Conservation (phyloP, 2,329 filamentous ascomycete genomes). For the Thielaviopsis ethacetica region DNA sequence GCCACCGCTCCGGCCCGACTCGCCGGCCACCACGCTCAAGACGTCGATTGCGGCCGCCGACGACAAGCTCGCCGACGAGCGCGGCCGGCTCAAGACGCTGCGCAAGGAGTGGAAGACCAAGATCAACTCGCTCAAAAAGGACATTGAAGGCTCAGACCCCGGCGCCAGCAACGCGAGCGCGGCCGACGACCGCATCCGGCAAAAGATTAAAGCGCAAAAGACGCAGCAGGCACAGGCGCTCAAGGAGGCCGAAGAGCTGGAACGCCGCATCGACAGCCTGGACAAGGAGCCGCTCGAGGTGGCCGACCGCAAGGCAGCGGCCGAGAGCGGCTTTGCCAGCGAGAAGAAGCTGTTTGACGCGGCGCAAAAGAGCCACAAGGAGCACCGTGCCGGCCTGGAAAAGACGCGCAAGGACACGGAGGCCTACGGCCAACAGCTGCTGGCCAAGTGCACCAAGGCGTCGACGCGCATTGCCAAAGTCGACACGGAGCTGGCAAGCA, state of each 20-base stretch:
- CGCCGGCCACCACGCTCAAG: conserved; percentile 58
- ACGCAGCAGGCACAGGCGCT: conserved; percentile 54
- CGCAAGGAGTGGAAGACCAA: conserved; percentile 62
- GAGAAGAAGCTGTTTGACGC: conserved; percentile 46
- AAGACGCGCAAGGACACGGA: conserved; percentile 45
- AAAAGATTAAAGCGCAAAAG: conserved; percentile 59
- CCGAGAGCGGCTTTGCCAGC: conserved; percentile 34
- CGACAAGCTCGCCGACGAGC: conserved; percentile 52
- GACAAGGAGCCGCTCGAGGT: conserved; percentile 52
- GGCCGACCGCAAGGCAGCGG: conserved; percentile 35
- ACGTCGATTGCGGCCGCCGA: conserved; percentile 61
- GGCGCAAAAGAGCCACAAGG: conserved; percentile 35
- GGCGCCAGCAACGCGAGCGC: conserved; percentile 53
- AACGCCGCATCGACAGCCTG: conserved; percentile 24
- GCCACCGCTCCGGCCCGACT: conserved; percentile 53
- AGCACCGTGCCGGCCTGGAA: conserved; percentile 44
- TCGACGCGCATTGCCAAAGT: conserved; percentile 55
- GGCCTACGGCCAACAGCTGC: conserved; percentile 44
- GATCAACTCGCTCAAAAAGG: conserved; percentile 50
- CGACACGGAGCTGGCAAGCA: conserved; percentile 53
- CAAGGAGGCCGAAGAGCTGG: conserved; percentile 37
- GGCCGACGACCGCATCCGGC: conserved; percentile 58
- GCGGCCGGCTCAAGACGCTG: conserved; percentile 48
- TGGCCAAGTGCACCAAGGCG: conserved; percentile 58
- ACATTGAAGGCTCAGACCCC: conserved; percentile 52